Conservation (phyloP, 352 stramenopile species). For the Thalassiosira exigua region DNA sequence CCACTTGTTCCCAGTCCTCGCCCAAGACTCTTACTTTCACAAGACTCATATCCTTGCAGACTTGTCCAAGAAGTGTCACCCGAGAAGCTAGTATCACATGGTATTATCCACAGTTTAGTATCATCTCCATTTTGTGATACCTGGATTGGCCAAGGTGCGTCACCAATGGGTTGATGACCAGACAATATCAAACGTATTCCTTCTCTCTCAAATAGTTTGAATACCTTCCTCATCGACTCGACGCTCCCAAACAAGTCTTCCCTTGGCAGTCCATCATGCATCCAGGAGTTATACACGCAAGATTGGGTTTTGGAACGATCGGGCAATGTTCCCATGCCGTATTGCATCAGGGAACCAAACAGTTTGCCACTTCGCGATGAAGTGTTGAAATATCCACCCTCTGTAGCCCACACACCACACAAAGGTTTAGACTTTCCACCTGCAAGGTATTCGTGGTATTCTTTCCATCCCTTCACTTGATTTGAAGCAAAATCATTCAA, state of each 20-base stretch:
- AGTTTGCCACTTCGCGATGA: conserved; percentile 18
- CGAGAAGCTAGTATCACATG: conserved; percentile 79
- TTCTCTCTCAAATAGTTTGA: conserved; percentile 60
- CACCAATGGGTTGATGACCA: conserved; percentile 79
- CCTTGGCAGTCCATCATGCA: conserved; percentile 65
- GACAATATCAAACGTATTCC: conserved; percentile 65
- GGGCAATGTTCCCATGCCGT: conserved; percentile 73
- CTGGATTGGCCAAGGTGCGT: conserved; percentile 73
- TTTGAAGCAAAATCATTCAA: conserved; percentile 68
- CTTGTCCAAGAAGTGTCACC: conserved; percentile 68
- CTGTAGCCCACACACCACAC: conserved; percentile 58
- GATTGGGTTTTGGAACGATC: conserved; percentile 64
- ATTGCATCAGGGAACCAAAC: conserved; percentile 74
- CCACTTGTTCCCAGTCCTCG: conserved; percentile 36
- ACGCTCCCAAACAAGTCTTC: conserved; percentile 48
- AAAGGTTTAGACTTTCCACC: not conserved
- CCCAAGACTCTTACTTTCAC: conserved; percentile 21
- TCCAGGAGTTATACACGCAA: conserved; percentile 76
- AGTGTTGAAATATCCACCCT: conserved; percentile 50
- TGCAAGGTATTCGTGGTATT: conserved; percentile 30
- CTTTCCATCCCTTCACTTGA: conserved; percentile 65
- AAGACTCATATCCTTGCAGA: conserved; percentile 16
- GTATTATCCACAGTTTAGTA: conserved; percentile 56
- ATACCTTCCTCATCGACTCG: conserved; percentile 15
- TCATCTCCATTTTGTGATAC: conserved; percentile 33